Evolutionary conservation across 306 rosid genomes (phyloP), one percentile per base, ranked within the genome.

Genomic region (Vachellia pachyceras): DNA sequence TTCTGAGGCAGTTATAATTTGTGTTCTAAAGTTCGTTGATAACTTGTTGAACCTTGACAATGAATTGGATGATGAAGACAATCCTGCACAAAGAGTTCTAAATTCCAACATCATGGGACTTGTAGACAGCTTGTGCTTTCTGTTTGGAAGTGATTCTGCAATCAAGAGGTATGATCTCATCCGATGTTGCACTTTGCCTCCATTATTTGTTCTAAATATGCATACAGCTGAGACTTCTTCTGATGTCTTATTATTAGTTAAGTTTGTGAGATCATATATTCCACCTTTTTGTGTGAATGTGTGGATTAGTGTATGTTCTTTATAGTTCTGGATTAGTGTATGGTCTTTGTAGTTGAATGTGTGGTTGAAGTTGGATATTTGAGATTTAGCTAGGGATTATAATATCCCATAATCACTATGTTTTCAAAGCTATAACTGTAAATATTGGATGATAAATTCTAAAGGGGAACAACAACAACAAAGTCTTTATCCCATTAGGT

Each of bases 11-110:
- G 86, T 91, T 84, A 69, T 89, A 79, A 83, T 82, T 44, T 87
- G 89, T 80, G 98, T 91, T 87, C 88, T 95, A 36, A 88, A 88
- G 85, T 95, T 95, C 67, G 88, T 90, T 50, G 94, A 90, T 72
- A 95, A 93, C 92, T 82, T 95, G 46, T 86, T 95, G 82, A 89
- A 73, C 84, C 90, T 87, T 81, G 95, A 89, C 81, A 69, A 79
- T 78, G 96, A 88, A 75, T 89, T 82, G 80, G 88, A 86, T 80
- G 80, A 64, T 71, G 88, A 87, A 77, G 95, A 86, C 83, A 79
- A 49, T 87, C 75, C 84, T 17, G 85, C 70, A 50, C 84, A 66
- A 60, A 80, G 83, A 79, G 80, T 95, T 78, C 73, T 93, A 78
- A 90, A 73, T 72, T 83, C 87, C 36, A 89, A 95, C 84, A 80